These are phyloP conservation scores for Fusarium vanettenii DNA, from an alignment of 2,329 filamentous ascomycete species.

Conservation along the genomic window DNA sequence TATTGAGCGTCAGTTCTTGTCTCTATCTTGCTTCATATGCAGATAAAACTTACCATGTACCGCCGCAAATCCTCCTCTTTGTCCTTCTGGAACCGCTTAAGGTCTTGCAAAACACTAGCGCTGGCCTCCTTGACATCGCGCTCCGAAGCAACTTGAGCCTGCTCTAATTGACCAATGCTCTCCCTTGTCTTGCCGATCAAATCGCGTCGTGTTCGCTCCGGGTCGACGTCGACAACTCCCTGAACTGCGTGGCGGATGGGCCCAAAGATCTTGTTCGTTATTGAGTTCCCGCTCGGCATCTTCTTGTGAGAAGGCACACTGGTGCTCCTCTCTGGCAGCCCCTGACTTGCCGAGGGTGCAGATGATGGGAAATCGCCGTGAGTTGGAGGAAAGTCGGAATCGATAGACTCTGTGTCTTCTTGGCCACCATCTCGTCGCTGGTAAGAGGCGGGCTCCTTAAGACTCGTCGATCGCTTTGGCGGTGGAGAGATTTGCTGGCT, in stretches of 20 bases:
- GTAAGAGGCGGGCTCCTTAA: conserved; percentile 62
- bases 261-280: conserved; percentile 93
- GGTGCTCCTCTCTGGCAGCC: conserved; percentile 67
- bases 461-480: conserved; percentile 72
- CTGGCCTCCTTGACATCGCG: conserved; percentile 96
- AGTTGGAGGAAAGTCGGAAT: conserved; percentile 94
- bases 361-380: conserved; percentile 76
- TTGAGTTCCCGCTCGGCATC: conserved; percentile 86
- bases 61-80: conserved; percentile 94
- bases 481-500: conserved; percentile 74
- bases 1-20: conserved; percentile 52
- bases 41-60: conserved; percentile 83
- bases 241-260: conserved; percentile 95
- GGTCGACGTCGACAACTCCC: conserved; percentile 95
- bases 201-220: conserved; percentile 90
- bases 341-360: conserved; percentile 80
- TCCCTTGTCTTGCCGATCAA: conserved; percentile 96
- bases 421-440: conserved; percentile 67
- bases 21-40: not conserved
- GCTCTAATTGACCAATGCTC: conserved; percentile 85
- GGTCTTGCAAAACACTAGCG: conserved; percentile 85
- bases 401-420: conserved; percentile 89
- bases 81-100: conserved; percentile 92
- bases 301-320: conserved; percentile 74
- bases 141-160: conserved; percentile 88